Base-by-base conservation (phyloP, 441 rosid species). In the Arabidopsis hybrid region DNA sequence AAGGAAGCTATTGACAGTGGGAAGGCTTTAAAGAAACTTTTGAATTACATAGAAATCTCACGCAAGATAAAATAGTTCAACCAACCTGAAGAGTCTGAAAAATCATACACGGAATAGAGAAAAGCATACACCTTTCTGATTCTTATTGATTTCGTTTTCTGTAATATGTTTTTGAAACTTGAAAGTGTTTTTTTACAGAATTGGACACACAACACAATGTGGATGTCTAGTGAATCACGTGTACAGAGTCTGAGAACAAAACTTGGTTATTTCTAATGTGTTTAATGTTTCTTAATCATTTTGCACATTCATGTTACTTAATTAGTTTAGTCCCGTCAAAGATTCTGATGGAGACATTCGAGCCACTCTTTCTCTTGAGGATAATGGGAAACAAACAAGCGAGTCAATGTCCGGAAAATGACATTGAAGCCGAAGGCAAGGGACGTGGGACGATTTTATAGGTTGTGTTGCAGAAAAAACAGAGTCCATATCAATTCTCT, bases 1-100 rank as follows among this genome's bases (percentile, higher is more conserved):
- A 91, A 90, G 51, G 99, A 95, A 80, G 95, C 97, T 79, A 91
- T 95, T 49, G 93, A 95, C 67, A 91, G 93, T 59, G 99, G 99
- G 61, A 83, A 80, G 71, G 98, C 99, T 69, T 84, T 95, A 13
- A 86, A 80, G 74, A 87, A 75, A 74, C 83, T 95, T 49, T 59
- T 92, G 65, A 88, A 86, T 67, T 95, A 95, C 88, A 88, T 92
- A 56, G 90, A 83, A 84, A 76, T 84, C 58, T 89, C 97, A 9
- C 86, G 80, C 71, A 88, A 81, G 77, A 50, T 85, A 61, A 80
- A 84, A 73, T 85, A 79, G 80, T 38, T 38, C 31, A 34, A 62
- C 26, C 26, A 21, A 21, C 26, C 26, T 21, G 26, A 21, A 45
- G 43, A 46, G 36, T 64, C 60, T 63, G 16, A 21, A 17, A 64